Evolutionary conservation across 805 yeast genomes (phyloP).

Genomic region (Saturnispora hagleri): DNA sequence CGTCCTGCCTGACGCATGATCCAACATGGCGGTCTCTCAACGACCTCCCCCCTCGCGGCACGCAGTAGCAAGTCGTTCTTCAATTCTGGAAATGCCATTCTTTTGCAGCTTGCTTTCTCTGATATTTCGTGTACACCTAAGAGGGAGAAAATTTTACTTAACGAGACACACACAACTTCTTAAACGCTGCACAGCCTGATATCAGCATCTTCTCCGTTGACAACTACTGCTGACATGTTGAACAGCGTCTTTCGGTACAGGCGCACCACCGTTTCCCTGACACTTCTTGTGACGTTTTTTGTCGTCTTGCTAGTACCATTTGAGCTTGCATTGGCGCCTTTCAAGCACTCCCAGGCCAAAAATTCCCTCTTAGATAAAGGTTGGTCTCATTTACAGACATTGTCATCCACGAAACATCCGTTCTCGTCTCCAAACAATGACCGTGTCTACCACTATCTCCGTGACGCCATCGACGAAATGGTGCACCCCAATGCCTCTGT

Average conservation of each 20-base stretch:
- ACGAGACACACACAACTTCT: neutral
- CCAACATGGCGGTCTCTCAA: conserved; percentile 98
- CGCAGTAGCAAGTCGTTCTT: conserved; percentile 86
- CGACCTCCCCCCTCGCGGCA: conserved; percentile 84
- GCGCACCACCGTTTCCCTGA: conserved; percentile 56
- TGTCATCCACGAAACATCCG: conserved; percentile 65
- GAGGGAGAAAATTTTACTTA: neutral
- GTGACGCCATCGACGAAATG: conserved; percentile 13
- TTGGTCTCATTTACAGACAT: conserved; percentile 67
- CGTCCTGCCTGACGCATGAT: conserved; percentile 98
- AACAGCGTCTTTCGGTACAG: conserved; percentile 41
- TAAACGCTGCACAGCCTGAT: neutral
- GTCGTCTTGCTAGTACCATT: conserved; percentile 28
- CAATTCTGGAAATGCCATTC: conserved; percentile 53
- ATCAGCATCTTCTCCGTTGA: neutral
- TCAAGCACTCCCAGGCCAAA: neutral
- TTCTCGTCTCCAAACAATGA: conserved; percentile 73
- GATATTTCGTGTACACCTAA: neutral
- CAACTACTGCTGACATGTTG: neutral
- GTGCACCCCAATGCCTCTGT: neutral
- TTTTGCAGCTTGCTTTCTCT: neutral
- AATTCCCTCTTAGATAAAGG: conserved; percentile 28
- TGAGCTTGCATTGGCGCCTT: conserved; percentile 27
- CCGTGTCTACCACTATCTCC: conserved; percentile 59
- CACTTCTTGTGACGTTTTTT: conserved; percentile 41